phyloP scores from a whole-genome alignment of 1,284 basidiomycete genomes.

The Rugosomyces carneus region DNA sequence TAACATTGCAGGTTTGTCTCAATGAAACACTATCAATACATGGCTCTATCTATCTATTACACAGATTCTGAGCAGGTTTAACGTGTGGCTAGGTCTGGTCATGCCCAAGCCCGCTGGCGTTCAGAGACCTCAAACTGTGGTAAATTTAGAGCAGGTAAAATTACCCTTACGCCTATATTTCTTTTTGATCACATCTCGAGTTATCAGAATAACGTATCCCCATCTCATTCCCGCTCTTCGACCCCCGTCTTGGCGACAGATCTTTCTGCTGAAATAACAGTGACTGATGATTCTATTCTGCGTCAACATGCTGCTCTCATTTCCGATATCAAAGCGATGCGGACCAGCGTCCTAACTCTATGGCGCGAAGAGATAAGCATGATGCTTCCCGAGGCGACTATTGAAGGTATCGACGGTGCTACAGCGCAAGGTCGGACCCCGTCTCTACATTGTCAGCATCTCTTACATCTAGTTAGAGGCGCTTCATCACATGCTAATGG shows the following conservation, averaged over 20 bases:
- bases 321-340: conserved; percentile 57
- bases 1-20: conserved; percentile 72
- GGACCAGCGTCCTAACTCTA: conserved; percentile 41
- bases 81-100: conserved; percentile 62
- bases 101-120: conserved; percentile 13
- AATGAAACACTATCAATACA: no score
- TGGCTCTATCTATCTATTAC: conserved; percentile 6
- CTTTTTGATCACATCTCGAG: background rate
- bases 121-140: conserved; percentile 9
- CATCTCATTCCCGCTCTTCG: conserved; percentile 36
- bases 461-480: conserved; percentile 37
- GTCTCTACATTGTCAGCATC: background rate
- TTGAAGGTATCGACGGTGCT: conserved; percentile 28
- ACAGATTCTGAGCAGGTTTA: conserved; percentile 75
- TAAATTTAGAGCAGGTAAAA: conserved; percentile 23
- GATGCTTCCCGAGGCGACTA: conserved; percentile 43
- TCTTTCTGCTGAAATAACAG: conserved; percentile 44
- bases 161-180: background rate
- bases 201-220: conserved; percentile 15
- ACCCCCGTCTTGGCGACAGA: conserved; percentile 48
- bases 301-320: conserved; percentile 59
- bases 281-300: conserved; percentile 55
- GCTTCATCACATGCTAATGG: conserved; percentile 46
- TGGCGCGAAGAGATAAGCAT: conserved; percentile 64
- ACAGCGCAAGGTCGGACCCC: conserved; percentile 46